Base-by-base conservation (phyloP, 2,329 filamentous ascomycete genomes). In the Cladorrhinum sp. region DNA sequence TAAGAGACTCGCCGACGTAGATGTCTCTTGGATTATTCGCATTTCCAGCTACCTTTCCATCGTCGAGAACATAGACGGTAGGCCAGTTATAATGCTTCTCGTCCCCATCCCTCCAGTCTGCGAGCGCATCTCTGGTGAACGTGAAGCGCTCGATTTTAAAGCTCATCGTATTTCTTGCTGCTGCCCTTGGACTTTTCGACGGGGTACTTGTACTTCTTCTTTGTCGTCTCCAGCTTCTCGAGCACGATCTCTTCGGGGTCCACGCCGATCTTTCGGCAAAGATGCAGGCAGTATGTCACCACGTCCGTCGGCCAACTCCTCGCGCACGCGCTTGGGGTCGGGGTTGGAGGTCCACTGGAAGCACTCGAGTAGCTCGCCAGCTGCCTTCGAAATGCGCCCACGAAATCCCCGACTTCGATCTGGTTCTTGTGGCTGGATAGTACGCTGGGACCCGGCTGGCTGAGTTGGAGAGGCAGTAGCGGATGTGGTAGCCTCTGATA, bases 251-350 rank as follows among this genome's bases (percentile, higher is more conserved):
- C 9, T 16, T 56, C 54, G 9, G 58, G 53, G 29, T 60, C 58
- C 22, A 53, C 36, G 10, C 23, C 49, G 29, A 60, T 48, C 2
- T 20, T 12, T 6, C 48, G 45, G 29, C 45, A 45, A 10, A 60
- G 55, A 9, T 60, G 58, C 23, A 60, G 54, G 24, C 58, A 60
- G 36, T 60, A 60, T 10, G 53, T 60, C 58, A 60, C 56, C 25
- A 60, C n/a, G n/a, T n/a, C n/a, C 58, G 58, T 60, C 58, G 16
- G 58, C 58, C 22, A 60, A 54, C 16, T 60, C 58, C 18, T 60
- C 22, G 45, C 55, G 54, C 45, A 60, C 52, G 48, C 25, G 36
- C 32, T 60, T 20, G 22, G 45, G 58, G 29, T 60, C 49, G 48
- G 54, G 53, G 16, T 60, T 27, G 1, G 41, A 25, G 45, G 45